phyloP scores from a whole-genome alignment of 306 rosid species.

The Sicyos edulis region DNA sequence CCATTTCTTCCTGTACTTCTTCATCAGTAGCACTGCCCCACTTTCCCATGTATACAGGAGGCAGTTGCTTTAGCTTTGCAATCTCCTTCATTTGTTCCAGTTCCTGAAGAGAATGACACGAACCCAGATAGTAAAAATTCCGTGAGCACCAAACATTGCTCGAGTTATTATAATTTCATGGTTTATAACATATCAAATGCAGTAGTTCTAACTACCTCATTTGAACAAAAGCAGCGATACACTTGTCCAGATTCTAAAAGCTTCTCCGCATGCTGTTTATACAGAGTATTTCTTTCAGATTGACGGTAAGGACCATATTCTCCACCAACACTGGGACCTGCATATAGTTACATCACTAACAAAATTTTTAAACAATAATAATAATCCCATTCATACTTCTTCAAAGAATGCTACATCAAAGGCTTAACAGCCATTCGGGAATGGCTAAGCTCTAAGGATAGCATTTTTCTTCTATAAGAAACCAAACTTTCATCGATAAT shows the following conservation, averaged over 20 bases:
- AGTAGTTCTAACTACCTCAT: conserved; percentile 45
- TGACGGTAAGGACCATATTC: conserved; percentile 91
- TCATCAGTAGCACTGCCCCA: conserved; percentile 42
- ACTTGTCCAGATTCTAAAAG: conserved; percentile 67
- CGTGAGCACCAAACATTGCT: not conserved
- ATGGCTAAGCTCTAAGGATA: conserved; percentile 1
- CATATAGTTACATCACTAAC: conserved; percentile 24
- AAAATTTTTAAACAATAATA: no score
- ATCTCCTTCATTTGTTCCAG: conserved; percentile 87
- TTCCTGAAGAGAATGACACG: conserved; percentile 39
- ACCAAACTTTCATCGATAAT: no score
- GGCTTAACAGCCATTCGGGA: not conserved
- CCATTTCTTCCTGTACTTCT: conserved; percentile 17
- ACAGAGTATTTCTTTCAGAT: conserved; percentile 84
- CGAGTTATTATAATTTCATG: not conserved
- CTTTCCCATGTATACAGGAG: conserved; percentile 85
- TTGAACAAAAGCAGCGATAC: conserved; percentile 87
- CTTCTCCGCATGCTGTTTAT: conserved; percentile 69
- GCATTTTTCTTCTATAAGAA: no score
- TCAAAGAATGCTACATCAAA: not conserved
- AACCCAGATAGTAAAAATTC: not conserved
- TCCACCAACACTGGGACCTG: conserved; percentile 93
- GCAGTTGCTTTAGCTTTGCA: conserved; percentile 44
- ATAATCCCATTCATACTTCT: not conserved
- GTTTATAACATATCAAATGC: no score